These are phyloP conservation scores for Hemileia vastatrix DNA, from an alignment of 1,284 basidiomycete genomes.

Conservation along the genomic window DNA sequence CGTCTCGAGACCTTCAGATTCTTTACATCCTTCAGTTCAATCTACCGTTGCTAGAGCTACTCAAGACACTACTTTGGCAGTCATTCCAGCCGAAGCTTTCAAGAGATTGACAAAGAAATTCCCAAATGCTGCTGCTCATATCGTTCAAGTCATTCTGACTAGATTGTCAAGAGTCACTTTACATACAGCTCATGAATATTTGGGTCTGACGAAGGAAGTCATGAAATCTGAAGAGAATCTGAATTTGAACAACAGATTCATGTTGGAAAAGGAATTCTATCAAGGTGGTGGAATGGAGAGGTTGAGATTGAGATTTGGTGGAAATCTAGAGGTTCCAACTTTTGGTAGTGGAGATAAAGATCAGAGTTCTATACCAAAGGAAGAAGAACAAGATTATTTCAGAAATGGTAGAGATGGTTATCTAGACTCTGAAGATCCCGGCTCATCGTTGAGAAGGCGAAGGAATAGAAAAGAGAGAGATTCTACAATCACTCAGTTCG, in stretches of 20 bases:
- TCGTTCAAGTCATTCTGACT: conserved; percentile 43
- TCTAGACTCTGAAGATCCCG: too few species aligned
- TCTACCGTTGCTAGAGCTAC: conserved; percentile 37
- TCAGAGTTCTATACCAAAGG: not conserved
- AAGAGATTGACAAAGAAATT: conserved; percentile 42
- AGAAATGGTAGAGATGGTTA: too few species aligned
- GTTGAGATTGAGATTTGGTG: conserved; percentile 35
- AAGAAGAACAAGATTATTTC: not conserved
- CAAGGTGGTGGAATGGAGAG: conserved; percentile 40
- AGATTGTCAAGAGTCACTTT: conserved; percentile 43
- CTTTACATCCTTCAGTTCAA: too few species aligned
- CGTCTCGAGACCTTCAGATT: not conserved
- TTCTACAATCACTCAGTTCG: too few species aligned
- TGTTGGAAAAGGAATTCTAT: conserved; percentile 38
- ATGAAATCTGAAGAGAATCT: conserved; percentile 41
- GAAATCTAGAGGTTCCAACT: too few species aligned
- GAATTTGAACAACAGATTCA: conserved; percentile 39
- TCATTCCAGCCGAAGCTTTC: conserved; percentile 43
- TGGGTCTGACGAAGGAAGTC: conserved; percentile 43
- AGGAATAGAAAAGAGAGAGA: too few species aligned
- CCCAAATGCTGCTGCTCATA: conserved; percentile 41
- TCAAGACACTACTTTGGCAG: conserved; percentile 41
- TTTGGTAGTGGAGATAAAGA: too few species aligned
- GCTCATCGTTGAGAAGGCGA: too few species aligned
- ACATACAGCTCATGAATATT: conserved; percentile 43